Evolutionary conservation across 2,329 filamentous ascomycete species (phyloP).

Genomic region (Ophiocordyceps australis): DNA sequence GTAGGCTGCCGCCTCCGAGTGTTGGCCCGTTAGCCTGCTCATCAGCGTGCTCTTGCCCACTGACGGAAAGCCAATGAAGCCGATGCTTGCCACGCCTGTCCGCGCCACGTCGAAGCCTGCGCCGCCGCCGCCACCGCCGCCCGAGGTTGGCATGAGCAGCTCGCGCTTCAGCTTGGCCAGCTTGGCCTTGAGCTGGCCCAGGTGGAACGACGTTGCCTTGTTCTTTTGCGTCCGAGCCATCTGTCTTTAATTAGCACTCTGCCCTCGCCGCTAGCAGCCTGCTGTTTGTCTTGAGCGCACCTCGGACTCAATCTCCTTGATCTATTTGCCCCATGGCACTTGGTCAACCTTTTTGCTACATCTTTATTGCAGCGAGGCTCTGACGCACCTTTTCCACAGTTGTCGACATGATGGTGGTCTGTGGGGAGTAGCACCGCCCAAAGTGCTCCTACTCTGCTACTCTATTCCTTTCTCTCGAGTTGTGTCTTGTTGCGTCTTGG

Average conservation of each 20-base stretch:
- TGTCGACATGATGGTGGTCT: constrained; percentile 69
- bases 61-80: constrained; percentile 95
- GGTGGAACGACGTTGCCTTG: constrained; percentile 83
- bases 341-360: constrained; percentile 13
- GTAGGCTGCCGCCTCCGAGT: constrained; percentile 93
- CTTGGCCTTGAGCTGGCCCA: constrained; percentile 95
- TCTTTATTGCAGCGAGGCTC: no score
- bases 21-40: constrained; percentile 84
- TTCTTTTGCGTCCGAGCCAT: constrained; percentile 98
- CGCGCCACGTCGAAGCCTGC: constrained; percentile 92
- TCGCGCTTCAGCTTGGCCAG: constrained; percentile 95
- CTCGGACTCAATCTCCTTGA: constrained; percentile 93
- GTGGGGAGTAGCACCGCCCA: no score
- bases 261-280: no score
- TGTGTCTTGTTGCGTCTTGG: constrained; percentile 1
- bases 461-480: no score
- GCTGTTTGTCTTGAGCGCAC: constrained; percentile 39
- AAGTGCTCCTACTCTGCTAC: no score
- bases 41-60: constrained; percentile 98
- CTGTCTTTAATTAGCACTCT: no score
- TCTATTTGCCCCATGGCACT: constrained; percentile 31
- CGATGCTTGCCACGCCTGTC: constrained; percentile 91
- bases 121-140: constrained; percentile 73
- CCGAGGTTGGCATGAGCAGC: constrained; percentile 68
- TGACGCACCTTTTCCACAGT: constrained; percentile 78